Evolutionary conservation across 192 early-diverging fungal genomes (phyloP), one percentile per base, ranked within the genome.

Genomic region (Phlyctochytrium arcticum): DNA sequence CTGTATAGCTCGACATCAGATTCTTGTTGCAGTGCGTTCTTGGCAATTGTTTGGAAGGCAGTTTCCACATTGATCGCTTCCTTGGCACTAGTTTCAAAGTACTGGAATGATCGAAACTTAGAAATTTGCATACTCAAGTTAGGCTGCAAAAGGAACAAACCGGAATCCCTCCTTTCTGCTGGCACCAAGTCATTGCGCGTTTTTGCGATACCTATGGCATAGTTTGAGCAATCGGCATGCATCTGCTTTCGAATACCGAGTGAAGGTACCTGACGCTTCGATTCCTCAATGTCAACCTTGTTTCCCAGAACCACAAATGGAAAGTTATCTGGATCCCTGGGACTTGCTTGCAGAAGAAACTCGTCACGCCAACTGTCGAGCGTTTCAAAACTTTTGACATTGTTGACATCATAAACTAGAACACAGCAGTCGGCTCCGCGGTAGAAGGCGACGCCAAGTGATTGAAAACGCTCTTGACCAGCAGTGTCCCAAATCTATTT

Each of bases 271-370:
- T 90, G 88, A 57, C 93, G 74, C 75, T 89, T 90, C 34, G 82
- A 82, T 67, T 98, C 94, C 69, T 98, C 97, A 72, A 99, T 76
- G 73, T 99, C 97, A 48, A 99, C 85, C 83, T 99, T 99, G 81
- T 99, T 99, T 50, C 96, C 97, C n/a, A 99, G 77, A 15, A 99
- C 93, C 49, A 99, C 92, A 80, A 99, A 99, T 36, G 97, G 97
- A 75, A 99, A 99, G 81, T 89, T 94, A 67, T 99, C 95, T 6
- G 95, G 93, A 61, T 95, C 91, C 49, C 90, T 75, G 42, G 97
- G 94, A 15, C 86, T 89, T 23, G 92, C 93, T 71, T 99, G 97
- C 35, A 97, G 80, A 80, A 99, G 74, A 68, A 99, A 99, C 80
- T 99, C 97, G 78, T 98, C 95, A 73, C 92, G 80, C 97, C 97